Evolutionary conservation across 768 basidiomycete species (phyloP).

Genomic region (Kwoniella europaea): DNA sequence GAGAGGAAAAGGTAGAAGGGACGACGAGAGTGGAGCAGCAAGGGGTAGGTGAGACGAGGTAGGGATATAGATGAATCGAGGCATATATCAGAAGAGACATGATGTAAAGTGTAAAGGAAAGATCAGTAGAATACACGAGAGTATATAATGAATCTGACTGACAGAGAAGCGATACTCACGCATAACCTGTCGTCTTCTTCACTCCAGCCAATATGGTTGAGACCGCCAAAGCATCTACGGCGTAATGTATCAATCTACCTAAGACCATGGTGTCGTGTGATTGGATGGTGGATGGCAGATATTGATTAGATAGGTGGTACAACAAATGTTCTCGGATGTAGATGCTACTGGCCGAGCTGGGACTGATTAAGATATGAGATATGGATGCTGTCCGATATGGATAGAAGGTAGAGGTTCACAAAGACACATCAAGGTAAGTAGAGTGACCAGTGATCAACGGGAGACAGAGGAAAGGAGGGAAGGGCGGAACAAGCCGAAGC

Average conservation of each 20-base stretch:
- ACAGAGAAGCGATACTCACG: constrained; percentile 64
- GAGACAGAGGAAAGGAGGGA: background rate
- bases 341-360: too few relatives aligned
- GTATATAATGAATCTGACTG: too few relatives aligned
- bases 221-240: constrained; percentile 79
- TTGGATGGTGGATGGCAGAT: background rate
- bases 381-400: background rate
- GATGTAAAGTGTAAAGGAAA: too few relatives aligned
- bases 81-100: too few relatives aligned
- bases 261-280: constrained; percentile 59
- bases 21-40: too few relatives aligned
- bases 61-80: too few relatives aligned
- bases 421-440: background rate
- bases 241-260: constrained; percentile 79
- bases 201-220: constrained; percentile 92
- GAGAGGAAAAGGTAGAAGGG: background rate
- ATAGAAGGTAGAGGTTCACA: too few relatives aligned
- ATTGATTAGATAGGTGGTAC: too few relatives aligned
- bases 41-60: too few relatives aligned
- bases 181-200: constrained; percentile 83
- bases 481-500: background rate
- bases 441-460: background rate
- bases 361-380: background rate
- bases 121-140: too few relatives aligned
- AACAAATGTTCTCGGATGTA: too few relatives aligned